Conservation (phyloP, 1,284 basidiomycete genomes). For the Sporisorium reilianum region DNA sequence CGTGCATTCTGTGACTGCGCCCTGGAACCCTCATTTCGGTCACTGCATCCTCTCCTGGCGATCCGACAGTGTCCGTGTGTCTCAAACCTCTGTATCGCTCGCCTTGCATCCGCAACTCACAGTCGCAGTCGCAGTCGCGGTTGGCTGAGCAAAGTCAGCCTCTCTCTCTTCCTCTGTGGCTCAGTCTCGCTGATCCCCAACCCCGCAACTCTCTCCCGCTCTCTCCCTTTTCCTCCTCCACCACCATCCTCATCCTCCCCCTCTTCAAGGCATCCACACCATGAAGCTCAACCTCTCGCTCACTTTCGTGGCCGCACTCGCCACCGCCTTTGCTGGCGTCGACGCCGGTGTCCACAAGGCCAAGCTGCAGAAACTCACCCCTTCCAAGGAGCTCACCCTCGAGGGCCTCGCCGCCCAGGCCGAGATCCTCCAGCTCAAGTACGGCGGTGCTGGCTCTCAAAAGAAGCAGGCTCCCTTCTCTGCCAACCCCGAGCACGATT, state of each 20-base stretch:
- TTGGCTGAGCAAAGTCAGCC: conserved; percentile 21
- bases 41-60: not conserved
- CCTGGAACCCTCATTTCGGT: conserved; percentile 11
- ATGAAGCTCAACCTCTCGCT: conserved; percentile 71
- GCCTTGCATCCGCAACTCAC: conserved; percentile 20
- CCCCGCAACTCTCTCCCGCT: conserved; percentile 34
- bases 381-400: conserved; percentile 78
- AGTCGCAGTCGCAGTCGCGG: not conserved
- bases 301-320: conserved; percentile 76
- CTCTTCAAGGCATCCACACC: conserved; percentile 22
- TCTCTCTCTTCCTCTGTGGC: too few relatives aligned
- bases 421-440: conserved; percentile 67
- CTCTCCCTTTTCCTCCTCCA: conserved; percentile 82
- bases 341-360: conserved; percentile 63
- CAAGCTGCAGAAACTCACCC: conserved; percentile 75
- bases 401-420: conserved; percentile 76
- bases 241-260: conserved; percentile 69
- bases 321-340: conserved; percentile 72
- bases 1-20: conserved; percentile 15
- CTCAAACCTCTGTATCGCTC: conserved; percentile 9
- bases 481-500: conserved; percentile 74
- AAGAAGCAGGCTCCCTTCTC: conserved; percentile 63
- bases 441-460: conserved; percentile 49
- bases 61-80: not conserved
- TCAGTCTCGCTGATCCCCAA: not conserved